phyloP scores from a whole-genome alignment of 768 basidiomycete genomes.

The Fibroporia radiculosa region DNA sequence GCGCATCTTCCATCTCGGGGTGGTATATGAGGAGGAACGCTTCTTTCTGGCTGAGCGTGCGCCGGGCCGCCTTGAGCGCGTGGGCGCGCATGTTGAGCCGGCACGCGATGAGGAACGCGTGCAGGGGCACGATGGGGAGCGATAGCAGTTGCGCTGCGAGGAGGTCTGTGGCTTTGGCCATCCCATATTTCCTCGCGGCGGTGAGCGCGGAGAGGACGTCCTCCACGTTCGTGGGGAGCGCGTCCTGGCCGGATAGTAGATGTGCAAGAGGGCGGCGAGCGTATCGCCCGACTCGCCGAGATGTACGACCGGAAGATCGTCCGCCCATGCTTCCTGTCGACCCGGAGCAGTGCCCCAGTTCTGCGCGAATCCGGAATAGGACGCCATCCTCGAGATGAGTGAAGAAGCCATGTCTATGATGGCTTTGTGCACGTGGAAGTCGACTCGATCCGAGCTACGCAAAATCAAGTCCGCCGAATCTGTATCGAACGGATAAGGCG shows the following conservation, averaged over 20 bases:
- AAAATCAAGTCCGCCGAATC: slow-evolving; percentile 46
- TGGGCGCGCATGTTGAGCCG: neutral
- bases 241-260: slow-evolving; percentile 26
- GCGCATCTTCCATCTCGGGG: slow-evolving; percentile 4
- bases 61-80: neutral
- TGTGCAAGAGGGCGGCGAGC: slow-evolving; percentile 10
- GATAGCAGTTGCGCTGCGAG: neutral
- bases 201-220: slow-evolving; percentile 6
- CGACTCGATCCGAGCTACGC: slow-evolving; percentile 41
- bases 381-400: no score
- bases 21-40: no score
- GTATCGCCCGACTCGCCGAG: no score
- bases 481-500: no score
- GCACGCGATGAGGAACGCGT: slow-evolving; percentile 3
- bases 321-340: no score
- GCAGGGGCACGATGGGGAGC: neutral
- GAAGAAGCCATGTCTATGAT: slow-evolving; percentile 28
- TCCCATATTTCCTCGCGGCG: slow-evolving; percentile 17
- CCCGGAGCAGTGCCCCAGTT: no score
- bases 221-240: slow-evolving; percentile 8
- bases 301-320: no score
- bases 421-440: slow-evolving; percentile 27
- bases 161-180: neutral
- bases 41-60: neutral
- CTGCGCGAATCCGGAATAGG: no score